Conservation (phyloP, 1,284 basidiomycete species). For the Cryptococcus sp. region DNA sequence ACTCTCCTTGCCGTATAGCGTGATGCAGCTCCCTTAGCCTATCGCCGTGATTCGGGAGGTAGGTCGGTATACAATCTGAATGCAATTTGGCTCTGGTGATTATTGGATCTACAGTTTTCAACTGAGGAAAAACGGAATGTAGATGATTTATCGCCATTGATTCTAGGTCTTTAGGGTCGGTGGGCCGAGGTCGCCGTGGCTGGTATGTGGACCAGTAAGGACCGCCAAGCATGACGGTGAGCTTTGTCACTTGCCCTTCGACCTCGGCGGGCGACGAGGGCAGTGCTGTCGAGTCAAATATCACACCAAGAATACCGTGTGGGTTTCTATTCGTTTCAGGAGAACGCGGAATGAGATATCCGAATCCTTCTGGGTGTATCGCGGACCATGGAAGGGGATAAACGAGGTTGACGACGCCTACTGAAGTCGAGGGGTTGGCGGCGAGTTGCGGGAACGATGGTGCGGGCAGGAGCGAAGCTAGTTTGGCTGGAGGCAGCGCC, state of each 20-base stretch:
- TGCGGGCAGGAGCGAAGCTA: slow-evolving; percentile 34
- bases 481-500: slow-evolving; percentile 22
- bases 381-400: slow-evolving; percentile 58
- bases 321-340: slow-evolving; percentile 30
- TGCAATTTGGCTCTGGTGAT: slow-evolving; percentile 63
- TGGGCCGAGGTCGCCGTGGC: slow-evolving; percentile 10
- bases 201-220: slow-evolving; percentile 61
- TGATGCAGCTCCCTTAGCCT: slow-evolving; percentile 66
- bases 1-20: slow-evolving; percentile 56
- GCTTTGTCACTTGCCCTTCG: slow-evolving; percentile 57
- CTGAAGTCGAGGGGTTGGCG: slow-evolving; percentile 54
- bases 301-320: slow-evolving; percentile 68
- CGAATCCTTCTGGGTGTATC: slow-evolving; percentile 79
- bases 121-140: slow-evolving; percentile 58
- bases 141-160: slow-evolving; percentile 55
- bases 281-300: slow-evolving; percentile 78
- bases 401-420: slow-evolving; percentile 70
- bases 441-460: slow-evolving; percentile 55
- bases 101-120: slow-evolving; percentile 50
- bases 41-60: slow-evolving; percentile 69
- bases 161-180: slow-evolving; percentile 24
- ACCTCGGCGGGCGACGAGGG: slow-evolving; percentile 60
- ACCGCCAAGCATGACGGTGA: slow-evolving; percentile 92
- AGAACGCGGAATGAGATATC: slow-evolving; percentile 87
- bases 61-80: slow-evolving; percentile 77